Percentiles rank a stretch among this genome's conserved stretches.
phyloP scores from a whole-genome alignment of 176 grass and related monocot species.

The Musa acuminata region DNA sequence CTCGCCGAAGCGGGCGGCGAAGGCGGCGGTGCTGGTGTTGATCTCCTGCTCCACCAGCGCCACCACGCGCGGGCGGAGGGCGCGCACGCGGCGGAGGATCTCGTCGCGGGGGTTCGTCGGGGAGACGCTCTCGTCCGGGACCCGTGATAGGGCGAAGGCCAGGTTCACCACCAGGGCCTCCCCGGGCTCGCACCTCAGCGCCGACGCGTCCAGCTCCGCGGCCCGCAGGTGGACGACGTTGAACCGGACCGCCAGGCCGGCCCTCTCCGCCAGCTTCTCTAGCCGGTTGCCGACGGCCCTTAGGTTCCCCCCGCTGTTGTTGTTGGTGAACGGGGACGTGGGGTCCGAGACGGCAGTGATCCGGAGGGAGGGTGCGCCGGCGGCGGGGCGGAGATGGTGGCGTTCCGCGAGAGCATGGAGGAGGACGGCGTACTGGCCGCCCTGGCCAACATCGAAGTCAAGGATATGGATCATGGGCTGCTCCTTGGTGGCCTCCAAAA shows the following conservation, averaged over 20 bases:
- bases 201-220: background rate
- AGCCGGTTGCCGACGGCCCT: background rate
- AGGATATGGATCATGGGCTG: background rate
- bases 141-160: conserved; percentile 58
- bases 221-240: background rate
- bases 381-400: background rate
- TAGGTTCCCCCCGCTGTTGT: background rate
- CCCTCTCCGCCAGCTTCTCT: background rate
- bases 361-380: background rate
- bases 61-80: conserved; percentile 48
- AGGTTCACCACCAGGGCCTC: conserved; percentile 55
- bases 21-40: conserved; percentile 65
- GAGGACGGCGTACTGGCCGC: background rate
- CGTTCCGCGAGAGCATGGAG: background rate
- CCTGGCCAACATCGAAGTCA: background rate
- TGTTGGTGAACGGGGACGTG: background rate
- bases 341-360: conserved; percentile 10
- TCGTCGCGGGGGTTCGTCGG: conserved; percentile 78
- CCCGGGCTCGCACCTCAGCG: too few relatives aligned
- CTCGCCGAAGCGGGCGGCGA: conserved; percentile 51
- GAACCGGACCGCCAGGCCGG: background rate
- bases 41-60: conserved; percentile 68
- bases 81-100: conserved; percentile 63
- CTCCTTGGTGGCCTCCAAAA: background rate
- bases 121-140: conserved; percentile 75